Conservation (phyloP, 2,329 filamentous ascomycete species). For the Cladosporium austrohemisphaericum region DNA sequence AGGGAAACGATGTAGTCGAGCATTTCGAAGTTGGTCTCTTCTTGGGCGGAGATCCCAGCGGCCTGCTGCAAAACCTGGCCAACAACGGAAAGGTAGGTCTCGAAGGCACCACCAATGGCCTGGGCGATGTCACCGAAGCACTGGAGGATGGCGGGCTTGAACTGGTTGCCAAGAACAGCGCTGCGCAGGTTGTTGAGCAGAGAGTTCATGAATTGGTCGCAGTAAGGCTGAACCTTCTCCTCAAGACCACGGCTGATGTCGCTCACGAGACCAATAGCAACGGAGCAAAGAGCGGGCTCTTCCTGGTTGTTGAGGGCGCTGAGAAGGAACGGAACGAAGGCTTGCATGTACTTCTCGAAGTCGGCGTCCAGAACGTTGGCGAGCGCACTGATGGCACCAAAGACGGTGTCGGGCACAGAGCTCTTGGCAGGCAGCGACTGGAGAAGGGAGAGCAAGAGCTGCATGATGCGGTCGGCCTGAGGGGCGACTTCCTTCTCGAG, state of each 20-base stretch:
- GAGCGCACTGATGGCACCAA: constrained; percentile 86
- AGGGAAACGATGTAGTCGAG: constrained; percentile 93
- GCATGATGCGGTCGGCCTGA: constrained; percentile 92
- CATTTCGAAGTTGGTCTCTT: constrained; percentile 83
- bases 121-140: constrained; percentile 97
- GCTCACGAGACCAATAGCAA: constrained; percentile 95
- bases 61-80: constrained; percentile 93
- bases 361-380: constrained; percentile 88
- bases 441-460: constrained; percentile 76
- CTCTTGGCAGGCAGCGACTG: constrained; percentile 76
- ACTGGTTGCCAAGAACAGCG: constrained; percentile 83
- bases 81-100: constrained; percentile 88
- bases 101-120: constrained; percentile 86
- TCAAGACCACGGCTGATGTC: constrained; percentile 92
- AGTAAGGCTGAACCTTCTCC: constrained; percentile 88
- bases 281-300: constrained; percentile 87
- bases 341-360: constrained; percentile 96
- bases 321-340: constrained; percentile 88
- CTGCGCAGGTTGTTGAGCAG: constrained; percentile 87
- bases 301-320: constrained; percentile 94
- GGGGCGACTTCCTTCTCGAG: constrained; percentile 88
- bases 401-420: constrained; percentile 88
- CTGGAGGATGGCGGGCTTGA: constrained; percentile 96
- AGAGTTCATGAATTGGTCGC: constrained; percentile 97
- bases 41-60: constrained; percentile 71